Evolutionary conservation across 495 filamentous ascomycete species (phyloP).

Genomic region (Astrothelium subdiscretum): DNA sequence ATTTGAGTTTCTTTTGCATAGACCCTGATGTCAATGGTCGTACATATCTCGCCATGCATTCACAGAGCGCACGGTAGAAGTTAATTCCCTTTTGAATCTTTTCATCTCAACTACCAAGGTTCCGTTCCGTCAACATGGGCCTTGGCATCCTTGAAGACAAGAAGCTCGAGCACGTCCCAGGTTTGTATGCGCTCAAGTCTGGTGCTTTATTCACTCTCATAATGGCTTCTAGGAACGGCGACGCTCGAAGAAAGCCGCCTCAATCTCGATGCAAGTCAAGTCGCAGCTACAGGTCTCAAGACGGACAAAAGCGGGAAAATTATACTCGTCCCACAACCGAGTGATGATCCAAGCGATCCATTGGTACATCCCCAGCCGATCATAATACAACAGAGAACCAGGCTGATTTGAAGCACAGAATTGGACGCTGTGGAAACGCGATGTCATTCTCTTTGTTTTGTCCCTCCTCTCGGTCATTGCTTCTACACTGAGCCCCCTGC

Average conservation of each 20-base stretch:
- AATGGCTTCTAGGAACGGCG: slow-evolving; percentile 12
- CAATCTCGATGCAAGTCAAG: slow-evolving; percentile 5
- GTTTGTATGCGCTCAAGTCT: slow-evolving; percentile 31
- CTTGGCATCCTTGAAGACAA: slow-evolving; percentile 64
- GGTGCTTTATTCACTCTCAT: neutral
- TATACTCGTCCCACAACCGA: slow-evolving; percentile 32
- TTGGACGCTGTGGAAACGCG: slow-evolving; percentile 81
- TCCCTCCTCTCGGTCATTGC: slow-evolving; percentile 73
- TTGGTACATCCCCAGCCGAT: slow-evolving; percentile 36
- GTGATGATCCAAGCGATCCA: slow-evolving; percentile 30
- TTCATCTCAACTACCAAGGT: neutral
- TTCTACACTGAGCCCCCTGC: slow-evolving; percentile 65
- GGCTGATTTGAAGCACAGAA: slow-evolving; percentile 45
- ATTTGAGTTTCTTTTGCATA: neutral
- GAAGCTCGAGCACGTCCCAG: slow-evolving; percentile 56
- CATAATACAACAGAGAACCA: neutral
- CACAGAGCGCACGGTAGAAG: neutral
- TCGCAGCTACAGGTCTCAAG: slow-evolving; percentile 16
- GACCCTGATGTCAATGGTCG: neutral
- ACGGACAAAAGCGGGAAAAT: slow-evolving; percentile 23
- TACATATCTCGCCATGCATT: neutral
- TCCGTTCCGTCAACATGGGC: slow-evolving; percentile 46
- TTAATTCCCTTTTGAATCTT: neutral
- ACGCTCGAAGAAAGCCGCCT: slow-evolving; percentile 9
- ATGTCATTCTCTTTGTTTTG: slow-evolving; percentile 64